These are phyloP conservation scores for Pyrenochaeta sp. DNA, from an alignment of 2,329 filamentous ascomycete species.

Conservation along the genomic window DNA sequence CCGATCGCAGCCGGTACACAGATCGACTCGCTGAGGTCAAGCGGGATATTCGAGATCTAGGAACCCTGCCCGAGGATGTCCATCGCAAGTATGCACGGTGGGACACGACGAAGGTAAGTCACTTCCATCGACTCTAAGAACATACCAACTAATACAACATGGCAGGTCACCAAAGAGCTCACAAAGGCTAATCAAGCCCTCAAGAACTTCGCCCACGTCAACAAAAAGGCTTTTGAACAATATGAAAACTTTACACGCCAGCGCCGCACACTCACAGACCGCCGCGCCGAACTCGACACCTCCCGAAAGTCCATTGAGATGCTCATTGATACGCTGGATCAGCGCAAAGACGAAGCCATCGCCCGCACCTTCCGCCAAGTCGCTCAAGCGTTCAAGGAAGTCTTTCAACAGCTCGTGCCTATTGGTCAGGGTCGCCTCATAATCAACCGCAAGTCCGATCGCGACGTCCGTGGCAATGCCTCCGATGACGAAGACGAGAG, in stretches of 20 bases:
- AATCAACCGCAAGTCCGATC: slow-evolving; percentile 89
- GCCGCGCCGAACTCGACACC: slow-evolving; percentile 85
- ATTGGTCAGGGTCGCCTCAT: slow-evolving; percentile 90
- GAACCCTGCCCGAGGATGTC: slow-evolving; percentile 91
- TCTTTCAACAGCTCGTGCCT: slow-evolving; percentile 95
- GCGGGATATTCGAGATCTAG: slow-evolving; percentile 90
- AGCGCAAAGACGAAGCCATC: slow-evolving; percentile 96
- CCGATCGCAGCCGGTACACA: slow-evolving; percentile 82
- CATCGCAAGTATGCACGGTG: slow-evolving; percentile 90
- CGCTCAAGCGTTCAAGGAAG: slow-evolving; percentile 87
- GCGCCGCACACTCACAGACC: slow-evolving; percentile 83
- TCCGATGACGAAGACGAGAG: slow-evolving; percentile 65
- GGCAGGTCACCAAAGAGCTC: slow-evolving; percentile 62
- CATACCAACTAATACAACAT: slow-evolving; percentile 25
- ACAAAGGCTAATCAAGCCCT: slow-evolving; percentile 91
- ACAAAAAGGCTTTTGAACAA: slow-evolving; percentile 99
- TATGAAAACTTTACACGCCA: slow-evolving; percentile 97
- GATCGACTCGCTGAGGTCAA: slow-evolving; percentile 81
- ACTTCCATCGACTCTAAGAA: neutral
- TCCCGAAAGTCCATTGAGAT: slow-evolving; percentile 90
- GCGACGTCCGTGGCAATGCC: slow-evolving; percentile 63
- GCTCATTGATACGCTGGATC: slow-evolving; percentile 89
- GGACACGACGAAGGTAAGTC: slow-evolving; percentile 75
- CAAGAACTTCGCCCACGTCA: slow-evolving; percentile 97
- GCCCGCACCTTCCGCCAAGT: slow-evolving; percentile 99